Evolutionary conservation across 345 rosid genomes (phyloP), one percentile per base, ranked within the genome.

Genomic region (Turnera subulata): DNA sequence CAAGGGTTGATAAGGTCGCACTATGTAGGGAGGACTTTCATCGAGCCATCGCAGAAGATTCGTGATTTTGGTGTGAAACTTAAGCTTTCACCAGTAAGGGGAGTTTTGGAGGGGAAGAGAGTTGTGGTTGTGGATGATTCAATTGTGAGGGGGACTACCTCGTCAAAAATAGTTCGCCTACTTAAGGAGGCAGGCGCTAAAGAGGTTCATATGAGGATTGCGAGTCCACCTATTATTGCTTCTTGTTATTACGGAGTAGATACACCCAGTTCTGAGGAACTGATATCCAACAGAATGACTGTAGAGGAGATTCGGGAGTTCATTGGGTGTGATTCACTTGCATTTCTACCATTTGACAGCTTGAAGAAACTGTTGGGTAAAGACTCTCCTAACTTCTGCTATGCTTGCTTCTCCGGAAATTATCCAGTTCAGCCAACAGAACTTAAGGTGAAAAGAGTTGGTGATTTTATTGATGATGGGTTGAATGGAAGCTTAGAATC

Each of bases 171-270:
- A 24, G 96, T 93, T 46, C 73, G 96, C 59, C 40, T 93, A 71
- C 52, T 93, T n/a, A 82, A 82, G 62, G 96, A 89, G 67, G 82
- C 99, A 0, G 99, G 97, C 6, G 99, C 94, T 1, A 93, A 82
- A 65, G 97, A 89, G 76, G 91, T 93, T 64, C 99, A 89, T 53
- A 93, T 86, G 97, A 85, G 97, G 73, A 89, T 93, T 3, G 99
- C 99, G 0, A 89, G 99, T 61, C 99, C 99, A 11, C 97, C 97
- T 11, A 85, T 87, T 0, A 73, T 87, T 0, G 90, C 80, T 1
- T 83, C 97, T 7, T 93, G 99, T 68, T 87, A 89, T 56, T 89
- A 89, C 50, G 97, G 99, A n/a, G 99, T 93, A 40, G 99, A 93
- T 49, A 85, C 97, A 0, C 99, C 99, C 0, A 85, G 97, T 76